A percentile compares a stretch with the other conserved stretches of the same genome.
Evolutionary conservation across 1,139 yeast species (phyloP).

Genomic region (Schwanniomyces etchellsii): DNA sequence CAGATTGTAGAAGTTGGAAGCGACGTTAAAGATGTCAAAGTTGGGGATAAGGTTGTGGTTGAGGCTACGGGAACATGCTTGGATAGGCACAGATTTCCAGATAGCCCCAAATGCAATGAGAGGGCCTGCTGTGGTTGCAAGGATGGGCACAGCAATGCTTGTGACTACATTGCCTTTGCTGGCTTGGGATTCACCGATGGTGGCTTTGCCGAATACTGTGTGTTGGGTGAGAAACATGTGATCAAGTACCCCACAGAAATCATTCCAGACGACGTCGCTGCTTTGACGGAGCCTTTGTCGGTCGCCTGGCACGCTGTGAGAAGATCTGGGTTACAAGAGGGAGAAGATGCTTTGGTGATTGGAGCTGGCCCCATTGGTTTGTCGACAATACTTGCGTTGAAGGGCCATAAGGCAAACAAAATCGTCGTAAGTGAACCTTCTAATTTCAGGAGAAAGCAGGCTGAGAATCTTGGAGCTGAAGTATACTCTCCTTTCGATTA

Average conservation of each 20-base stretch:
- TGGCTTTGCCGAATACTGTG: conserved; percentile 46
- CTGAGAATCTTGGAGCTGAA: conserved; percentile 44
- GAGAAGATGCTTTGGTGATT: conserved; percentile 46
- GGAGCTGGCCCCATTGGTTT: conserved; percentile 66
- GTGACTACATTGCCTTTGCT: conserved; percentile 33
- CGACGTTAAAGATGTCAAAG: conserved; percentile 16
- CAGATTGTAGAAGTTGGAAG: conserved; percentile 24
- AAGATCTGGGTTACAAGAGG: conserved; percentile 32
- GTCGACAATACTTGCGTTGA: conserved; percentile 49
- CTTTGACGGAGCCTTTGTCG: conserved; percentile 50
- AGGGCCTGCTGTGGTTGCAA: conserved; percentile 26
- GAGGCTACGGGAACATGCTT: conserved; percentile 25
- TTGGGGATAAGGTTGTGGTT: conserved; percentile 23
- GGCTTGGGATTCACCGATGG: conserved; percentile 49
- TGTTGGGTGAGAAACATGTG: conserved; percentile 42
- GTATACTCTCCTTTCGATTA: conserved; percentile 40
- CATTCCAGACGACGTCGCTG: conserved; percentile 46
- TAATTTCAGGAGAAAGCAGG: conserved; percentile 45
- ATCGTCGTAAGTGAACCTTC: conserved; percentile 64
- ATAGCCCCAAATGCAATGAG: conserved; percentile 34
- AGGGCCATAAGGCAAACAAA: conserved; percentile 48
- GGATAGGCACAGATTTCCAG: conserved; percentile 30
- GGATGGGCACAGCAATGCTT: conserved; percentile 42
- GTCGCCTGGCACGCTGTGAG: conserved; percentile 59
- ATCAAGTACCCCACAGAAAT: conserved; percentile 34